Conservation (phyloP, 306 rosid species). For the Acmispon strigosus region DNA sequence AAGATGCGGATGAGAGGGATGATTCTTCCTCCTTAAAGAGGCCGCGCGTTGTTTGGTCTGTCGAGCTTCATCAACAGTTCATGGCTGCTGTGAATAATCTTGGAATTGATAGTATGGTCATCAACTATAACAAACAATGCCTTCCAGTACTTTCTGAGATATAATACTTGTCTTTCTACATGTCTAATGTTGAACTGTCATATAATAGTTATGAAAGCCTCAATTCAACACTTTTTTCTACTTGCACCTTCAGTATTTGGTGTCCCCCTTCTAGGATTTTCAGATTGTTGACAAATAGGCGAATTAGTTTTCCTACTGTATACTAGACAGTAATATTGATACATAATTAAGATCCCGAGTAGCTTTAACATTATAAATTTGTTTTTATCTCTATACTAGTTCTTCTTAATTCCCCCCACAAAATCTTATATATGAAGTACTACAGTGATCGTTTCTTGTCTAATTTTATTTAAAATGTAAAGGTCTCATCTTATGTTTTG, state of each 20-base stretch:
- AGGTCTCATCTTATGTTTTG: not conserved
- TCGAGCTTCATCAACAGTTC: conserved; percentile 97
- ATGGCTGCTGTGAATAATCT: conserved; percentile 92
- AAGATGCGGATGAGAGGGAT: conserved; percentile 65
- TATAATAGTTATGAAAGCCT: not conserved
- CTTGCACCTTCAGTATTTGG: not conserved
- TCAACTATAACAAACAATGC: not conserved
- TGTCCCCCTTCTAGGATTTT: not conserved
- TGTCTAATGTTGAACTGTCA: not conserved
- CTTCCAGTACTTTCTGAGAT: not conserved
- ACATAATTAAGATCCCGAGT: not conserved
- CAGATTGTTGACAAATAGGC: not conserved
- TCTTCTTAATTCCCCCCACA: not conserved
- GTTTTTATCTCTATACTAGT: not conserved
- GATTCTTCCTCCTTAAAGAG: conserved; percentile 82
- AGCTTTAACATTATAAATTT: not conserved
- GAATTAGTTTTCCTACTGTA: not conserved
- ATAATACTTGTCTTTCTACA: not conserved
- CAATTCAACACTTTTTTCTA: not conserved
- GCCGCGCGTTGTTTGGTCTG: conserved; percentile 97
- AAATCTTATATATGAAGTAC: not conserved
- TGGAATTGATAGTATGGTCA: conserved; percentile 82
- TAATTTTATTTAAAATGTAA: not conserved
- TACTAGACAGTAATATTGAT: not conserved
- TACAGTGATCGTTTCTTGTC: not conserved